Evolutionary conservation across 805 yeast genomes (phyloP).

Genomic region (Myxozyma lipomycoides): DNA sequence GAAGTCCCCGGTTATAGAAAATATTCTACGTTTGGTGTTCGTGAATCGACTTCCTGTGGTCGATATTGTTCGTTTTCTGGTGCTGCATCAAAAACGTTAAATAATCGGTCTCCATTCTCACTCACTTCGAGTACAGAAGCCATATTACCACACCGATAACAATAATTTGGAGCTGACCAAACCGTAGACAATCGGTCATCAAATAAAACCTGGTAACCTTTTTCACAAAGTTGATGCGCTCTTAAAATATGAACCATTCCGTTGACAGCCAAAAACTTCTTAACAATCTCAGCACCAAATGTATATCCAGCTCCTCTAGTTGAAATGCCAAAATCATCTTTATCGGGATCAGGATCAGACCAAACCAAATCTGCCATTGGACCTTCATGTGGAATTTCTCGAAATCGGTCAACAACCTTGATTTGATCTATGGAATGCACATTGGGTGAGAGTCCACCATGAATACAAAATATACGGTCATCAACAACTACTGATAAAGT

Average conservation of each 20-base stretch:
- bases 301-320: slow-evolving; percentile 98
- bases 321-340: slow-evolving; percentile 72
- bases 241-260: slow-evolving; percentile 75
- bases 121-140: slow-evolving; percentile 93
- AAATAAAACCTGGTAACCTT: slow-evolving; percentile 91
- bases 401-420: slow-evolving; percentile 80
- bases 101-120: slow-evolving; percentile 61
- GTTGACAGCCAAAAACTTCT: slow-evolving; percentile 76
- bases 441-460: slow-evolving; percentile 90
- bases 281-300: slow-evolving; percentile 87
- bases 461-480: slow-evolving; percentile 86
- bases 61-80: slow-evolving; percentile 73
- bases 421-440: slow-evolving; percentile 93
- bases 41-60: slow-evolving; percentile 27
- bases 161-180: slow-evolving; percentile 98
- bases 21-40: slow-evolving; percentile 21
- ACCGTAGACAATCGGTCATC: slow-evolving; percentile 89
- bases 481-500: slow-evolving; percentile 88
- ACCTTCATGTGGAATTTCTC: slow-evolving; percentile 97
- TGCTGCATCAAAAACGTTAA: slow-evolving; percentile 95
- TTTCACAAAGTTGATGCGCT: slow-evolving; percentile 96
- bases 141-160: slow-evolving; percentile 93
- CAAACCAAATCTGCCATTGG: slow-evolving; percentile 99
- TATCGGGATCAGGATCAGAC: slow-evolving; percentile 93
- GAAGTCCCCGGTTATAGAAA: slow-evolving; percentile 26